Base-by-base conservation (phyloP, 2,329 filamentous ascomycete genomes). In the Alternaria sp. region DNA sequence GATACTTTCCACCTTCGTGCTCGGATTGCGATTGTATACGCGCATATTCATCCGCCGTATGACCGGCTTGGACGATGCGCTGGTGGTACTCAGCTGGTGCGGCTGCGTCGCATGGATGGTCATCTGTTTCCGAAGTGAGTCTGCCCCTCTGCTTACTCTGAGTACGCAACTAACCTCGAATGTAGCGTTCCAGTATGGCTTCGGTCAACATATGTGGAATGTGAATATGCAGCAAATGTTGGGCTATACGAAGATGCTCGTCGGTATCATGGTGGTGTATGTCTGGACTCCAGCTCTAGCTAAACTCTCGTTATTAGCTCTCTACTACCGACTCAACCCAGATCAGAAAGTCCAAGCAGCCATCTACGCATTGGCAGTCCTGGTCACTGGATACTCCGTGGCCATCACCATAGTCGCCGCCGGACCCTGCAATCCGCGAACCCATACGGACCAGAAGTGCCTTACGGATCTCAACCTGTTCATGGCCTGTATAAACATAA, bases 401-500 rank as follows among this genome's bases (percentile, higher is more conserved):
- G 61, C 67, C 6, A 67, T 67, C 52, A 72, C 67, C 11, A 57
- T 71, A 17, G 62, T 70, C 17, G 62, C 68, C 17, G 61, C 62
- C n/a, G 67, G 67, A 11, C 65, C 67, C 25, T 71, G 67, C 56
- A 69, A 71, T 40, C 67, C 63, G 32, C 61, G 58, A 11, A 53
- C 54, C 7, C 65, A 66, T 43, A 55, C 43, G 3, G 62, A 65
- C 13, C 61, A 59, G n/a, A 60, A 62, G 23, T 72, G 68, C 43
- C 63, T 72, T 32, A 66, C 63, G 11, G 57, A 67, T 19, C 45
- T 69, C n/a, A 68, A 68, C 13, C 56, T 72, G n/a, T 66, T 64
- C 45, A 65, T 66, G 65, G 61, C 65, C 2, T 62, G 68, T 25
- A 68, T 79, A 59, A 80, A 79, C 44, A 79, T 80, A 49, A 53